A percentile compares a stretch with the other conserved stretches of the same genome.
phyloP scores from a whole-genome alignment of 2,329 filamentous ascomycete species.

The Lojkania enalia region DNA sequence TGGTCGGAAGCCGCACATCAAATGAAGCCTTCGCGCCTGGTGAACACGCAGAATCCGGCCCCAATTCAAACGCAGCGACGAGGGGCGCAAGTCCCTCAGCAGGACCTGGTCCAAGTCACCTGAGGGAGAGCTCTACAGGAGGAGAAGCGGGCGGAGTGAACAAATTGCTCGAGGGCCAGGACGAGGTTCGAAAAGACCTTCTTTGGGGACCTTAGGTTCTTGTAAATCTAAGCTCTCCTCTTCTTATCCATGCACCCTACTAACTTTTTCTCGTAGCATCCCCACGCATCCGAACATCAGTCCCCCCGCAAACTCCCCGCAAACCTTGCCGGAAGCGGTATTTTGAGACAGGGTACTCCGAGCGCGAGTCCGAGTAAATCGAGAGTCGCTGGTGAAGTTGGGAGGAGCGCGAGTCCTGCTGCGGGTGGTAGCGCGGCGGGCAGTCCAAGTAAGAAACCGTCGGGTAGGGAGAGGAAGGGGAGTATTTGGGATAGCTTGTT shows the following conservation, averaged over 20 bases:
- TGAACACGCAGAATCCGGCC: slow-evolving; percentile 28
- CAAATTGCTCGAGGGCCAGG: slow-evolving; percentile 33
- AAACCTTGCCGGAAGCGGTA: slow-evolving; percentile 1
- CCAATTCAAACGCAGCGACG: slow-evolving; percentile 35
- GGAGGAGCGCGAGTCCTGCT: slow-evolving; percentile 19
- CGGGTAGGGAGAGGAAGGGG: slow-evolving; percentile 24
- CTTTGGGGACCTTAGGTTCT: slow-evolving; percentile 48
- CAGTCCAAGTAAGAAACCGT: slow-evolving; percentile 24
- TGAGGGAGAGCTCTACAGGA: slow-evolving; percentile 29
- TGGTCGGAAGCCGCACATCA: slow-evolving; percentile 30
- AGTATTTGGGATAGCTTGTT: slow-evolving; percentile 46
- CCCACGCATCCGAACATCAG: neutral
- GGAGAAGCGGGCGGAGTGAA: slow-evolving; percentile 10
- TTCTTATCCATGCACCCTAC: neutral
- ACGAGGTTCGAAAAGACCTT: slow-evolving; percentile 51
- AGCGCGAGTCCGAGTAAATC: slow-evolving; percentile 10
- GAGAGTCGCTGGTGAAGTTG: slow-evolving; percentile 20
- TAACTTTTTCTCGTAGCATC: too few species aligned
- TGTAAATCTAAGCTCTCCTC: slow-evolving; percentile 23
- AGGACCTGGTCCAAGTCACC: slow-evolving; percentile 37
- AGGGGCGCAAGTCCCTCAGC: slow-evolving; percentile 37
- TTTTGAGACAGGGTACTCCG: slow-evolving; percentile 4
- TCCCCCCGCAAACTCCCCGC: slow-evolving; percentile 24
- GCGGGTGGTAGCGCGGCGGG: too few species aligned
- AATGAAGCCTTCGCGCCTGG: slow-evolving; percentile 28